These are phyloP conservation scores for Salvia rosmarinus DNA, from an alignment of 257 asterid species.

Conservation along the genomic window DNA sequence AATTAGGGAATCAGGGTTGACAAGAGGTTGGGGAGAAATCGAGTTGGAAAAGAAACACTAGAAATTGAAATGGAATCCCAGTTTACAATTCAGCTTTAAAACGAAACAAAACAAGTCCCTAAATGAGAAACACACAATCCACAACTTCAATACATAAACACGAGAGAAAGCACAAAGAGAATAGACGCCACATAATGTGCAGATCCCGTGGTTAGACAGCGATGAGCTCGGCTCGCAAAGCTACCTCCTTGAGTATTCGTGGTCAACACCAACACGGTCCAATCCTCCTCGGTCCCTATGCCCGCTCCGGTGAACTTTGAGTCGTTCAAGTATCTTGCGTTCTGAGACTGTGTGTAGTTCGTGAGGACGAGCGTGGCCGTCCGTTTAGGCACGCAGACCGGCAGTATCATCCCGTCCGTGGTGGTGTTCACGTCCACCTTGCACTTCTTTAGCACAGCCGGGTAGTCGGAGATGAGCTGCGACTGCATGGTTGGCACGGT, in stretches of 20 bases:
- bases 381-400: constrained; percentile 73
- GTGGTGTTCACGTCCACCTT: constrained; percentile 60
- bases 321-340: constrained; percentile 52
- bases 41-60: too few relatives aligned
- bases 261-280: constrained; percentile 77
- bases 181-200: not conserved
- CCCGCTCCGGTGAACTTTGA: constrained; percentile 69
- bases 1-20: too few relatives aligned
- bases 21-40: too few relatives aligned
- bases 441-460: constrained; percentile 54
- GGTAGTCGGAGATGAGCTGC: constrained; percentile 46
- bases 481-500: constrained; percentile 32
- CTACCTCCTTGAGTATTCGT: constrained; percentile 64
- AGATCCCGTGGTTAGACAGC: not conserved
- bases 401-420: constrained; percentile 59
- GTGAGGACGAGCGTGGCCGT: constrained; percentile 72
- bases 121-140: not conserved
- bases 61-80: too few relatives aligned
- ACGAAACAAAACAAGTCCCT: too few relatives aligned
- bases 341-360: constrained; percentile 64
- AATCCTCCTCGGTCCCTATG: constrained; percentile 65
- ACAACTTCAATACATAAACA: constrained; percentile 4
- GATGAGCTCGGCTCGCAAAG: constrained; percentile 43
- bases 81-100: too few relatives aligned
- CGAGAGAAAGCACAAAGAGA: constrained; percentile 29